Conservation (phyloP, 2,329 filamentous ascomycete species). For the Penicillium sp. region DNA sequence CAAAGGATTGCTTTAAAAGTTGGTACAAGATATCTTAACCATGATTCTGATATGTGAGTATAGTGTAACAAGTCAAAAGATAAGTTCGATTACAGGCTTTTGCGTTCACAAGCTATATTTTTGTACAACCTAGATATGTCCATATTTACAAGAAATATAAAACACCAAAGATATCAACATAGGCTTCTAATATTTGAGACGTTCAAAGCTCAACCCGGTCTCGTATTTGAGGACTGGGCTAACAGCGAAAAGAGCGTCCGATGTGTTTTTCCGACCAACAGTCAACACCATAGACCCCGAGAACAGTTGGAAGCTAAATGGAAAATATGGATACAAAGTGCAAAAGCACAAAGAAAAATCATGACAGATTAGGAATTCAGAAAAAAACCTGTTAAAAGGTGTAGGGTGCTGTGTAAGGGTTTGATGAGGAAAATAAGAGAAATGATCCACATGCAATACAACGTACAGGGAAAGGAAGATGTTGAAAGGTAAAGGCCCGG, state of each 20-base stretch:
- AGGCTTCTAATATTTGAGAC: background rate
- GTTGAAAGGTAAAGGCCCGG: background rate
- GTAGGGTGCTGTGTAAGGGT: background rate
- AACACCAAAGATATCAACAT: background rate
- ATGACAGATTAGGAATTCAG: background rate
- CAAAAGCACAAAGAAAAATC: background rate
- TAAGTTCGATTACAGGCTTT: background rate
- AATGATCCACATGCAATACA: background rate
- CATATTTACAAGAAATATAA: background rate
- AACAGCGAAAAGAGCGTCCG: background rate
- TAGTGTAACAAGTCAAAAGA: background rate
- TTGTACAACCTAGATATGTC: background rate
- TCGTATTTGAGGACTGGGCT: constrained; percentile 7
- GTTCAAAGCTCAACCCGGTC: background rate
- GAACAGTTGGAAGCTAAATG: background rate
- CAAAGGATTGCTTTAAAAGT: too few species aligned
- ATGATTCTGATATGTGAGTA: too few species aligned
- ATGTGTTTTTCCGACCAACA: background rate
- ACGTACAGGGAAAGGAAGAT: background rate
- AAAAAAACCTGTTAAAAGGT: background rate
- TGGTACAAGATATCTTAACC: too few species aligned
- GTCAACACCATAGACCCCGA: background rate
- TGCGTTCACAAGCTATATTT: too few species aligned
- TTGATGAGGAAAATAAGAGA: background rate
- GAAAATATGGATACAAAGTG: constrained; percentile 4